Evolutionary conservation across 139 green algal species (phyloP).

Genomic region (Raphidocelis subcapitata): DNA sequence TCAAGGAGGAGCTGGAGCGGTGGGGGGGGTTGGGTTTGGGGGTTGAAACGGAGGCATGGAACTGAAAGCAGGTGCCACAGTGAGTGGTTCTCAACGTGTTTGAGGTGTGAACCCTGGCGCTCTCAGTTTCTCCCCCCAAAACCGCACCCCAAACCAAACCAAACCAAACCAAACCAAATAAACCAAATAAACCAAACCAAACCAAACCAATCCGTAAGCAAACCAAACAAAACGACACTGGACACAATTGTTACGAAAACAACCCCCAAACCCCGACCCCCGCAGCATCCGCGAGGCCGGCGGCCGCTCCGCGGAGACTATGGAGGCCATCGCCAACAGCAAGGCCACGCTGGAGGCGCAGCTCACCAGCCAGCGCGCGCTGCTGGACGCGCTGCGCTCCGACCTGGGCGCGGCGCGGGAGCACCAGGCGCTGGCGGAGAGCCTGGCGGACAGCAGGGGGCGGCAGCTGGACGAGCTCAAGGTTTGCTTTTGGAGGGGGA

Average conservation of each 20-base stretch:
- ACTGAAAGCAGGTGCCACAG: no score
- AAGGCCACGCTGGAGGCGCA: conserved; percentile 59
- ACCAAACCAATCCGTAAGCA: no score
- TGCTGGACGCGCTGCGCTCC: not conserved
- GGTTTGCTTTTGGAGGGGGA: conserved; percentile 18
- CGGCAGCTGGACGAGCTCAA: conserved; percentile 49
- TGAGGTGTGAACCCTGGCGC: no score
- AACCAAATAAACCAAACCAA: no score
- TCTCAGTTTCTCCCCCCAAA: no score
- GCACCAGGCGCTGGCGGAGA: conserved; percentile 43
- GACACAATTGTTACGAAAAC: no score
- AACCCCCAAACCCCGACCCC: no score
- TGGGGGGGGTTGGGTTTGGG: not conserved
- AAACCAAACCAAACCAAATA: no score
- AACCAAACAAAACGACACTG: no score
- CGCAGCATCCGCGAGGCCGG: conserved; percentile 28
- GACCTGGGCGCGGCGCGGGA: conserved; percentile 20
- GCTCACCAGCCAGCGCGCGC: conserved; percentile 38
- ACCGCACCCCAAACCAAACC: no score
- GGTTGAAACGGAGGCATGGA: no score
- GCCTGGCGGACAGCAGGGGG: conserved; percentile 24
- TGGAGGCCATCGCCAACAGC: conserved; percentile 49
- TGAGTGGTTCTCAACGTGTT: no score
- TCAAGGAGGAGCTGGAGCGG: conserved; percentile 26
- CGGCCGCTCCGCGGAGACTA: conserved; percentile 48